Evolutionary conservation across 768 basidiomycete genomes (phyloP), one percentile per base, ranked within the genome.

Genomic region (Tulasnella sp.): DNA sequence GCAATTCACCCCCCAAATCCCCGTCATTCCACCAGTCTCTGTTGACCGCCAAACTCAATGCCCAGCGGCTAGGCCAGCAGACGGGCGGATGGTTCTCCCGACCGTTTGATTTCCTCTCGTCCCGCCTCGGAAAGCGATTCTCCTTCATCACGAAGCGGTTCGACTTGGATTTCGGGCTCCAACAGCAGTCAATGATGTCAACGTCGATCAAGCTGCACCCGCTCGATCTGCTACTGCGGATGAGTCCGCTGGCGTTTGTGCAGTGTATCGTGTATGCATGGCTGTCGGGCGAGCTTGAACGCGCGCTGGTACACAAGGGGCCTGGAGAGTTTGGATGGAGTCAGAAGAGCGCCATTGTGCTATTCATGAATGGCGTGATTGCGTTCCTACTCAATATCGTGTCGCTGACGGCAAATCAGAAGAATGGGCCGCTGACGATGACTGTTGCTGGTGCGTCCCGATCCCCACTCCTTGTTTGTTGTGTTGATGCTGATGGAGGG

Each of bases 321-420:
- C 68, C 34, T 61, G 72, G 67, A 68, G 66, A 8, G 21, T 27
- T 31, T 3, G 31, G 49, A 1, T 51, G 49, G 49, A 51, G 34
- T 39, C 19, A 23, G 2, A n/a, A 40, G 34, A 55, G 41, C 8
- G 34, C 23, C 11, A 42, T 75, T 1, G 78, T 82, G 5, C 69
- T 98, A 42, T 61, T 80, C 4, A 64, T 84, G 34, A 99, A 98
- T 63, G 94, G 92, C 0, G 66, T 74, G 12, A 81, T 98, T 64
- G 96, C 96, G 3, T 97, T 96, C 65, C 84, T 81, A 12, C 73
- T 99, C 50, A 99, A 98, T 64, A 81, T 97, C 2, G 87, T 96
- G 57, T 88, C 85, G 67, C 96, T 99, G 66, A 87, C 86, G 37
- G 88, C 96, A n/a, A 99, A 98, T 71, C 83, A 84, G 69, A 82